phyloP scores from a whole-genome alignment of 2,329 filamentous ascomycete genomes.

The Diplodia corticola region DNA sequence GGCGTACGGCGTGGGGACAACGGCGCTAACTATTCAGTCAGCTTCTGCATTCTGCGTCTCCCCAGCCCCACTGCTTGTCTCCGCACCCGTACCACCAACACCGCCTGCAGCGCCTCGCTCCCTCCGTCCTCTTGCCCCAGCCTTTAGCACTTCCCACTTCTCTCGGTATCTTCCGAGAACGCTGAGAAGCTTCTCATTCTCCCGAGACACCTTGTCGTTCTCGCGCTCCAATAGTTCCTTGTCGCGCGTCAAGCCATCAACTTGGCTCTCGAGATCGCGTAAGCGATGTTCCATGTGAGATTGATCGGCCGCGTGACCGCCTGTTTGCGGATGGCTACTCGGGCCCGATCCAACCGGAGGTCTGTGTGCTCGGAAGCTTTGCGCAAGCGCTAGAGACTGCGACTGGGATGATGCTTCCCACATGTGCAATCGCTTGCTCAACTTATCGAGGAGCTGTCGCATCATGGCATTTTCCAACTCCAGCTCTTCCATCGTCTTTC shows the following conservation, averaged over 20 bases:
- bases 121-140: slow-evolving; percentile 52
- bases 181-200: slow-evolving; percentile 60
- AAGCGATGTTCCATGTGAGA: slow-evolving; percentile 22
- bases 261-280: slow-evolving; percentile 64
- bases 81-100: slow-evolving; percentile 7
- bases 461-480: slow-evolving; percentile 84
- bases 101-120: slow-evolving; percentile 15
- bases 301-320: slow-evolving; percentile 9
- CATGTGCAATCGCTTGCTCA: slow-evolving; percentile 83
- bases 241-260: slow-evolving; percentile 59
- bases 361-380: slow-evolving; percentile 60
- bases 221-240: slow-evolving; percentile 61
- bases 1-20: background rate
- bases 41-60: slow-evolving; percentile 6
- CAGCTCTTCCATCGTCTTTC: slow-evolving; percentile 81
- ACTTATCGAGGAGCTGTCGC: slow-evolving; percentile 80
- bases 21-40: background rate
- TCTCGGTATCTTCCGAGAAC: slow-evolving; percentile 60
- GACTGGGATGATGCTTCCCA: slow-evolving; percentile 93
- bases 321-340: slow-evolving; percentile 16
- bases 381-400: slow-evolving; percentile 79
- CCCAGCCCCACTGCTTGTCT: slow-evolving; percentile 10
- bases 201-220: slow-evolving; percentile 62
- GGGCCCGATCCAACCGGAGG: slow-evolving; percentile 26
- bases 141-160: slow-evolving; percentile 69